phyloP scores from a whole-genome alignment of 2,329 filamentous ascomycete species.

The Alternaria rosae region DNA sequence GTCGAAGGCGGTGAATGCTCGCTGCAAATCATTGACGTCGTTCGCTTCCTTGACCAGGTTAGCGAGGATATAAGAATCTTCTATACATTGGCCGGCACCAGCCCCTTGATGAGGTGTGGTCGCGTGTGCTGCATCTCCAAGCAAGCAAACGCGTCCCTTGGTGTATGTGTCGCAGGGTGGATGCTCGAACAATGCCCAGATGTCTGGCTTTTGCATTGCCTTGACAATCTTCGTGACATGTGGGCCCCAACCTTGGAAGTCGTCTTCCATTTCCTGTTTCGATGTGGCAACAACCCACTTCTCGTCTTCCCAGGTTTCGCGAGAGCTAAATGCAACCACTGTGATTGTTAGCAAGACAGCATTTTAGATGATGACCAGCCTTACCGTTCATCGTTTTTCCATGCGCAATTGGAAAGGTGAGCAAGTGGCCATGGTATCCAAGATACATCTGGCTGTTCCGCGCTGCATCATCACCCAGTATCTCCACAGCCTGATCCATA shows the following conservation, averaged over 20 bases:
- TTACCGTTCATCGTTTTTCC: slow-evolving; percentile 64
- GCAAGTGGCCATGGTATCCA: slow-evolving; percentile 65
- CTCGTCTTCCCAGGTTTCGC: slow-evolving; percentile 41
- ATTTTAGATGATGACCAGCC: neutral
- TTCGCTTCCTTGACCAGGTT: slow-evolving; percentile 39
- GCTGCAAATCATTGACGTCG: slow-evolving; percentile 40
- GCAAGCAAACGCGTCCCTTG: slow-evolving; percentile 56
- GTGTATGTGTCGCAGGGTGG: slow-evolving; percentile 57
- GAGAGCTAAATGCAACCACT: slow-evolving; percentile 48
- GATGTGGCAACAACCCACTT: slow-evolving; percentile 46
- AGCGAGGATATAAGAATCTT: slow-evolving; percentile 56
- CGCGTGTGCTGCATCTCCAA: slow-evolving; percentile 67
- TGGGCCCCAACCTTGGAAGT: slow-evolving; percentile 40
- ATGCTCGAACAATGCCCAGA: slow-evolving; percentile 66
- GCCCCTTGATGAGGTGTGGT: slow-evolving; percentile 63
- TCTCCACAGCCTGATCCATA: slow-evolving; percentile 61
- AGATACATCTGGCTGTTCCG: slow-evolving; percentile 65
- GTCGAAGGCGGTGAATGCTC: slow-evolving; percentile 42
- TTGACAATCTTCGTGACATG: slow-evolving; percentile 41
- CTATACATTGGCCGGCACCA: slow-evolving; percentile 64
- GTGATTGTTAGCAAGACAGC: slow-evolving; percentile 8
- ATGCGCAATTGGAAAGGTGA: slow-evolving; percentile 69
- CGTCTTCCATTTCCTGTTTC: slow-evolving; percentile 43
- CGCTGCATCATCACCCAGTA: slow-evolving; percentile 61
- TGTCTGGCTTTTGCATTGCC: slow-evolving; percentile 60